Base-by-base conservation (phyloP, 352 stramenopile species). In the Pythium vanterpoolii region DNA sequence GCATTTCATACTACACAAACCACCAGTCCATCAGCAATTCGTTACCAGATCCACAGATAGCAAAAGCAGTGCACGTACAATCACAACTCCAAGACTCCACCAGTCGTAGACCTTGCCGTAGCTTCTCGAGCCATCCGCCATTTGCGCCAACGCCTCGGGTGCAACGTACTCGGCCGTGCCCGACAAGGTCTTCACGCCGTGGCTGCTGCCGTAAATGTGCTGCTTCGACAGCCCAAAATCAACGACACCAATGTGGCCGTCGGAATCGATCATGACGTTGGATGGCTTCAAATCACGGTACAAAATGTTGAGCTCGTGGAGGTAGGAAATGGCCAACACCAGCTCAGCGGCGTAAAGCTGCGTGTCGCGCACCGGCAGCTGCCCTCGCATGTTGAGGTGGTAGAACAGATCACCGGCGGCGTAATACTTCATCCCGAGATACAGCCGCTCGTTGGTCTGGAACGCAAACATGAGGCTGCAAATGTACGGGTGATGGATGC, bases 401-500 rank as follows among this genome's bases (percentile, higher is more conserved):
- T 96, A 96, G 50, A 96, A 96, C 19, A 96, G 66, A 55, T 96
- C 86, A 23, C 86, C 86, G 9, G 86, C 86, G 13, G 86, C 86
- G 43, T 96, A 96, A 60, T 91, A 96, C 47, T 96, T 94, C 86
- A 96, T 96, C 0, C 86, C 84, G n/a, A 94, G 60, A 50, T 96
- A 96, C 11, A 96, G 71, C 4, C 86, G 83, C 56, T 94, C 83
- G 60, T 93, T 94, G 16, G 86, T 96, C 64, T 96, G 86, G 55
- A 96, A 96, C 2, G 86, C 86, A 56, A 96, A 96, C 33, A 94
- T 76, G 33, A 96, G 68, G 30, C 79, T 79, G 68, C 84, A 96
- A 43, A 96, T 93, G 62, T 94, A 96, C 57, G 86, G 86, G 57
- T 96, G 86, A 60, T 96, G 68, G 65, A 96, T 89, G 28, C 85